phyloP scores from a whole-genome alignment of 257 asterid genomes.

The Nicotiana benthamiana region DNA sequence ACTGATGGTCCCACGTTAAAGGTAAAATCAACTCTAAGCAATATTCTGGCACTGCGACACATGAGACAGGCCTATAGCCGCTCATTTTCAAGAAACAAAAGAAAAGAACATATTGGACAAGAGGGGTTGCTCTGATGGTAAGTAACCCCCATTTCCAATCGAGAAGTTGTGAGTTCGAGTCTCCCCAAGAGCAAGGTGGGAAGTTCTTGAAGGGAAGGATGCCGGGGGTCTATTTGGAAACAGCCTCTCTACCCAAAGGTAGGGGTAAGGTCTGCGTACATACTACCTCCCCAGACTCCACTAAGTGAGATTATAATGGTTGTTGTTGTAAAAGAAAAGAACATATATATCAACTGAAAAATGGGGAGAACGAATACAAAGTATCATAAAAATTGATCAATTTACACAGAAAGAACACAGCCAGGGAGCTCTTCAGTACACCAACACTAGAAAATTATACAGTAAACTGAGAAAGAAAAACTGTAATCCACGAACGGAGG shows the following conservation, averaged over 20 bases:
- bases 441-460: slow-evolving; percentile 17
- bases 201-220: too few species aligned
- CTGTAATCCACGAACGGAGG: background rate
- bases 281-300: too few species aligned
- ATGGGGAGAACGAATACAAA: slow-evolving; percentile 1
- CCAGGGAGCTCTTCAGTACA: slow-evolving; percentile 11
- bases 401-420: slow-evolving; percentile 23
- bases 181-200: too few species aligned
- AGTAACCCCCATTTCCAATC: too few species aligned
- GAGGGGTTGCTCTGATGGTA: too few species aligned
- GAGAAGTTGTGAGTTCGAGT: too few species aligned
- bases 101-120: background rate
- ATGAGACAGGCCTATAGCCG: background rate
- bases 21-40: background rate
- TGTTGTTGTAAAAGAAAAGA: too few species aligned
- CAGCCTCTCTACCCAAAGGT: too few species aligned
- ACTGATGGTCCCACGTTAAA: background rate
- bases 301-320: too few species aligned
- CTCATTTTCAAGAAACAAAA: background rate
- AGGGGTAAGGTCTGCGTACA: too few species aligned
- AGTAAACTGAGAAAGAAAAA: slow-evolving; percentile 7
- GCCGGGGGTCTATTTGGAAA: too few species aligned
- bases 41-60: background rate
- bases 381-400: background rate
- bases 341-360: background rate